phyloP scores from a whole-genome alignment of 2,329 filamentous ascomycete genomes.

The Botrytis squamosa region DNA sequence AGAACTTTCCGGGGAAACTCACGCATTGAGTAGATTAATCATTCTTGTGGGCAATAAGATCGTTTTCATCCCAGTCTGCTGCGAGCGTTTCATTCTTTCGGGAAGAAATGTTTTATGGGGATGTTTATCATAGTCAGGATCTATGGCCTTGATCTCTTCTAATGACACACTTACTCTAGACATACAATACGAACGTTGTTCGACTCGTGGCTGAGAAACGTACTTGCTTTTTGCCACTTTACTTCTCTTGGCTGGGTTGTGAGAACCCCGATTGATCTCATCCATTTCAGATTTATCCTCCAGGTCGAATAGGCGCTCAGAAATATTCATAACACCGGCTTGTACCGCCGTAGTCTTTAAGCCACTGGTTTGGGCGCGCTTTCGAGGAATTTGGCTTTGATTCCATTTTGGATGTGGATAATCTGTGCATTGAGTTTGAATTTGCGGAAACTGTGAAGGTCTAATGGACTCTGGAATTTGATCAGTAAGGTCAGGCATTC shows the following conservation, averaged over 20 bases:
- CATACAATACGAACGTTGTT: background rate
- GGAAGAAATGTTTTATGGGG: background rate
- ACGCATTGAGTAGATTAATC: background rate
- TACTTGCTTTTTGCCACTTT: background rate
- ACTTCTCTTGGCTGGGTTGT: background rate
- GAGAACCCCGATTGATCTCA: background rate
- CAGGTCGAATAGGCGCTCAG: background rate
- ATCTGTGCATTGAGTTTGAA: background rate
- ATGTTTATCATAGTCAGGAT: background rate
- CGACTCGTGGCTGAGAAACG: background rate
- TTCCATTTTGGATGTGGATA: background rate
- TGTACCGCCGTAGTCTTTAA: background rate
- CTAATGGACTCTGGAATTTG: background rate
- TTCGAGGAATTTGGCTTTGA: background rate
- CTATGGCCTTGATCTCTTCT: background rate
- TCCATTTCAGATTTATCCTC: background rate
- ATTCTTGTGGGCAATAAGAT: background rate
- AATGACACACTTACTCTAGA: background rate
- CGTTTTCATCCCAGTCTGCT: background rate
- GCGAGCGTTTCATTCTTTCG: background rate
- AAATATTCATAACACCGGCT: background rate
- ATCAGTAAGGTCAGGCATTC: background rate
- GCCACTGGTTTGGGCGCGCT: background rate
- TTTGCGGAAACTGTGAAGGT: background rate
- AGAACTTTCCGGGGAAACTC: background rate